Base-by-base conservation (phyloP, 441 rosid species). In the Melianthus villosus region DNA sequence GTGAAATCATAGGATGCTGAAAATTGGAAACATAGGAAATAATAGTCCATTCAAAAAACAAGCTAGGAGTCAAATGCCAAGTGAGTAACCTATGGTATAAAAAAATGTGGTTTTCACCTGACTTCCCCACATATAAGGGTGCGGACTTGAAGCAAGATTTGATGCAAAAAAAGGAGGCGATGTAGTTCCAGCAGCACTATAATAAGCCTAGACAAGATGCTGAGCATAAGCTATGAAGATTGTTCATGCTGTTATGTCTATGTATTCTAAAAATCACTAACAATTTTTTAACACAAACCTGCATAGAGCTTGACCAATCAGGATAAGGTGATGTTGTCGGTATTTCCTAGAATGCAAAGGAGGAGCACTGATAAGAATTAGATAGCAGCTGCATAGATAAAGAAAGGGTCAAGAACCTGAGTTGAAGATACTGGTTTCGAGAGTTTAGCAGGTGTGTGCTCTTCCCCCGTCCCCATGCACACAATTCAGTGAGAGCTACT, bases 301-400 rank as follows among this genome's bases (percentile, higher is more conserved):
- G 94, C 93, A 91, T 66, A 42, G 94, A 56, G 56, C 51, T 77
- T 33, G 91, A 64, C 99, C 99, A 91, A 57, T 85, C 99, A 33
- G 85, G 70, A 64, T 91, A 85, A 3, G 68, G 26, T 0, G 82
- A 91, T 4, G 82, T 54, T 19, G 78, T 52, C 7, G 85, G 82
- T 37, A 68, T 42, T 48, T 85, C 94, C 96, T 91, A 65, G 20
- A 35, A 42, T 3, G 44, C 38, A 50, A 41, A 3, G 25, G 19
- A 35, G 26, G 17, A 41, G 10, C 38, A 23, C 47, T 20, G 43
- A 38, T 16, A 37, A 18, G 7, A 4, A 6, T 33, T 10, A 44
- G 13, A 29, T 13, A n/a, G 8, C 6, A 34, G 16, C n/a, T n/a
- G n/a, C n/a, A n/a, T n/a, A n/a, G n/a, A n/a, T n/a, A n/a, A n/a